Evolutionary conservation across 2,329 filamentous ascomycete species (phyloP).

Genomic region (Lithohypha guttulata): DNA sequence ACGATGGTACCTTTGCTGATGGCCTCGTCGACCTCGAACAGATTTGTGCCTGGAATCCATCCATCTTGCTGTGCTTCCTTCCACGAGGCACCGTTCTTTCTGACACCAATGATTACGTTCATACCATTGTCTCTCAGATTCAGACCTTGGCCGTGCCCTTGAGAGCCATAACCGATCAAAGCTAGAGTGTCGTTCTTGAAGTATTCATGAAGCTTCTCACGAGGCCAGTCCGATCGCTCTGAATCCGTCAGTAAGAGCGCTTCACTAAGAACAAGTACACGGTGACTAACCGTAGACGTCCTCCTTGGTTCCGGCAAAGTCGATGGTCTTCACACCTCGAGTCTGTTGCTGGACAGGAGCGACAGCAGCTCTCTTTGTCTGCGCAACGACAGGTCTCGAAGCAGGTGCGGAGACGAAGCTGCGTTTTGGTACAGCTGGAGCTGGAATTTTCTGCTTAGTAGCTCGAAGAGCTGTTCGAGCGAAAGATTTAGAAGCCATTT

Average conservation of each 20-base stretch:
- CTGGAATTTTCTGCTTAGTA: constrained; percentile 43
- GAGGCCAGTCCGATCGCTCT: constrained; percentile 98
- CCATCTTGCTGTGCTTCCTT: constrained; percentile 94
- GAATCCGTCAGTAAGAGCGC: constrained; percentile 18
- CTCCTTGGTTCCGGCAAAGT: constrained; percentile 95
- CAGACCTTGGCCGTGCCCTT: constrained; percentile 97
- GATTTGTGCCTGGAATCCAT: constrained; percentile 97
- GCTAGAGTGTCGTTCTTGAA: constrained; percentile 99
- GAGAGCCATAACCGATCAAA: constrained; percentile 95
- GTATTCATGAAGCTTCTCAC: constrained; percentile 97
- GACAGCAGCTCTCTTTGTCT: constrained; percentile 33
- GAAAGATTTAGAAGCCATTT: constrained; percentile 39
- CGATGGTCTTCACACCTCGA: constrained; percentile 94
- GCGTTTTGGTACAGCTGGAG: constrained; percentile 42
- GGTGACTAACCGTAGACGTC: constrained; percentile 67
- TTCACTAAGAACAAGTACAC: not conserved
- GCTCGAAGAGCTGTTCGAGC: constrained; percentile 48
- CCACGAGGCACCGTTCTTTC: constrained; percentile 97
- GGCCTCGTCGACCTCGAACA: constrained; percentile 96
- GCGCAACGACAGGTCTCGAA: constrained; percentile 40
- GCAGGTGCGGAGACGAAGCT: constrained; percentile 49
- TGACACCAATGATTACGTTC: constrained; percentile 97
- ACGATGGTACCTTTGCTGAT: constrained; percentile 86
- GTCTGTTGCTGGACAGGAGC: constrained; percentile 52
- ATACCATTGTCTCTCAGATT: constrained; percentile 99